Percentiles rank a stretch among this genome's conserved stretches.
phyloP scores from a whole-genome alignment of 495 filamentous ascomycete genomes.

The Hypoxylon subgilvum region DNA sequence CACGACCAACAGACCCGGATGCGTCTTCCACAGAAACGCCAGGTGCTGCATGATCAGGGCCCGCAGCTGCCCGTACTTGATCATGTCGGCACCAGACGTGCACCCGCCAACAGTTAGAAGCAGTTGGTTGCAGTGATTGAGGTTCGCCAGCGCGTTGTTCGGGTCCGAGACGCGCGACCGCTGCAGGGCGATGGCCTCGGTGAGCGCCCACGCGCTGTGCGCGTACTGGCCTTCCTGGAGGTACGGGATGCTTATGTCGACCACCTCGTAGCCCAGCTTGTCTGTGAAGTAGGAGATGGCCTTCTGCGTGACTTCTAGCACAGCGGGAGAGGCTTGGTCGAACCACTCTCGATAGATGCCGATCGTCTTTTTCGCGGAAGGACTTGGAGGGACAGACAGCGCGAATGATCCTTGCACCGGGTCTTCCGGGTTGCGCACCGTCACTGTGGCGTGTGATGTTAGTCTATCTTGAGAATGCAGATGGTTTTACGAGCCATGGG shows the following conservation, averaged over 20 bases:
- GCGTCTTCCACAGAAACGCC: constrained; percentile 67
- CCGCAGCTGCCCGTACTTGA: constrained; percentile 76
- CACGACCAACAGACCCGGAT: constrained; percentile 80
- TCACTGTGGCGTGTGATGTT: constrained; percentile 52
- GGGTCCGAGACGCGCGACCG: constrained; percentile 33
- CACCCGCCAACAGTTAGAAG: constrained; percentile 67
- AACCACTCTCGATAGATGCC: constrained; percentile 82
- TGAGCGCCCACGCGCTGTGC: constrained; percentile 81
- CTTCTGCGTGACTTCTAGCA: constrained; percentile 63
- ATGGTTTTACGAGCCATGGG: not conserved
- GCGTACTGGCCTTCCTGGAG: constrained; percentile 76
- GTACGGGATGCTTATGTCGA: constrained; percentile 78
- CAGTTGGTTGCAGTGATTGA: constrained; percentile 77
- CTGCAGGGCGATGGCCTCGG: constrained; percentile 61
- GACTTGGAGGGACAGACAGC: constrained; percentile 51
- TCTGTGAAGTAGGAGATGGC: constrained; percentile 67
- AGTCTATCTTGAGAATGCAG: not conserved
- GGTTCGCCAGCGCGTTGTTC: constrained; percentile 34
- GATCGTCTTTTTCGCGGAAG: constrained; percentile 55
- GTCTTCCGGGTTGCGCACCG: constrained; percentile 67
- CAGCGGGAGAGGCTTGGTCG: constrained; percentile 66
- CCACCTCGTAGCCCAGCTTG: constrained; percentile 65
- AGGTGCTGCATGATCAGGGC: constrained; percentile 84
- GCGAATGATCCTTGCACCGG: constrained; percentile 47
- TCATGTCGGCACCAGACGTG: constrained; percentile 71